Conservation (phyloP, 2,329 filamentous ascomycete species). For the Alternaria burnsii region DNA sequence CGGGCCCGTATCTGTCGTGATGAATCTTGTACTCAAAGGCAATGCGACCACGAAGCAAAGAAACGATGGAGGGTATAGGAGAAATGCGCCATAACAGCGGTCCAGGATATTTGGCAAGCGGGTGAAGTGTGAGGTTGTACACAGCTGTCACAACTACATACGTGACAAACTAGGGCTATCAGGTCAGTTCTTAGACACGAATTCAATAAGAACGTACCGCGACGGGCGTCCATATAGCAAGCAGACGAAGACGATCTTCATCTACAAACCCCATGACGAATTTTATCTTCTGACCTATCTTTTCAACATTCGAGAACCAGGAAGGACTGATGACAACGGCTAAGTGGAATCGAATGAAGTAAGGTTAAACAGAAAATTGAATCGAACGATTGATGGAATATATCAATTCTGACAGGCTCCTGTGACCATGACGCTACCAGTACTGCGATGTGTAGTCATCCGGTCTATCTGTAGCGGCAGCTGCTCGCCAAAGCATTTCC, state of each 20-base stretch:
- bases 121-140: conserved; percentile 42
- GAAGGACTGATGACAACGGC: neutral
- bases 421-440: conserved; percentile 28
- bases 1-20: conserved; percentile 47
- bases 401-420: conserved; percentile 26
- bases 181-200: conserved; percentile 1
- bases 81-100: conserved; percentile 42
- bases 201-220: conserved; percentile 26
- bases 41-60: conserved; percentile 39
- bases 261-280: conserved; percentile 39
- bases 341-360: neutral
- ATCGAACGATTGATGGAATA: conserved; percentile 23
- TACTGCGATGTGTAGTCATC: conserved; percentile 15
- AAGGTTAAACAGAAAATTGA: conserved; percentile 7
- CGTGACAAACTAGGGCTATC: conserved; percentile 25
- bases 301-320: neutral
- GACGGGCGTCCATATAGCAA: conserved; percentile 34
- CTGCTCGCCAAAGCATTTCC: conserved; percentile 38
- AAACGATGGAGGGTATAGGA: conserved; percentile 37
- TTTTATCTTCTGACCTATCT: neutral
- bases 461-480: conserved; percentile 21
- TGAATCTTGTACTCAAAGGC: conserved; percentile 42
- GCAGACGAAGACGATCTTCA: conserved; percentile 30
- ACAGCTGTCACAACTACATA: conserved; percentile 34
- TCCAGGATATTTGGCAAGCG: conserved; percentile 42